Evolutionary conservation across 2,329 filamentous ascomycete genomes (phyloP).

Genomic region (Colletotrichum shisoi): DNA sequence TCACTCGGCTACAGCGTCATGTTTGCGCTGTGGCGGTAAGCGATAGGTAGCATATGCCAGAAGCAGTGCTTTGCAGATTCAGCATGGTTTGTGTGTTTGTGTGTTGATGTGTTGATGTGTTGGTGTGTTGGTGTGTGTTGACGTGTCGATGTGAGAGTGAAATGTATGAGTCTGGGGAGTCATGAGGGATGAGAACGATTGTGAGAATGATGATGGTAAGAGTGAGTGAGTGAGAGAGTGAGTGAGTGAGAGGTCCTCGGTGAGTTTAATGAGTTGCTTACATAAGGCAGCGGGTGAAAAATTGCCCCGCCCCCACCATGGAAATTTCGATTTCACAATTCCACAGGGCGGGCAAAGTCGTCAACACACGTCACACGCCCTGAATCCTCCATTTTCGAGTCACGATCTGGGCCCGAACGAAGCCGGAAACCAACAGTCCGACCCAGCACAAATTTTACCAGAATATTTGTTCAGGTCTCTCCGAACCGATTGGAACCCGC

Average conservation of each 20-base stretch:
- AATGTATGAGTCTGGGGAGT: too few relatives aligned
- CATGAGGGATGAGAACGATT: not conserved
- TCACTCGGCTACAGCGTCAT: slow-evolving; percentile 2
- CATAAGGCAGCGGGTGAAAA: slow-evolving; percentile 37
- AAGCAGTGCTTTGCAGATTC: not conserved
- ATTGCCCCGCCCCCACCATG: slow-evolving; percentile 42
- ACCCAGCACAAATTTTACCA: not conserved
- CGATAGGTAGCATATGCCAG: slow-evolving; percentile 25
- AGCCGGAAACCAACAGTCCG: not conserved
- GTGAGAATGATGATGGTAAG: not conserved
- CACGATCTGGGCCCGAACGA: not conserved
- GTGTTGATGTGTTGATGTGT: not conserved
- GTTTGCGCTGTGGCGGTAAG: slow-evolving; percentile 22
- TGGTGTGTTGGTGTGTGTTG: too few relatives aligned
- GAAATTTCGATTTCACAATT: slow-evolving; percentile 38
- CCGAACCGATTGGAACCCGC: not conserved
- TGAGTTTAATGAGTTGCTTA: slow-evolving; percentile 34
- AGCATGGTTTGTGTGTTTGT: not conserved
- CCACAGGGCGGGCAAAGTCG: slow-evolving; percentile 5
- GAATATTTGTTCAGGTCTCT: too few relatives aligned
- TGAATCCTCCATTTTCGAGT: slow-evolving; percentile 18
- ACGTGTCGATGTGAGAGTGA: too few relatives aligned
- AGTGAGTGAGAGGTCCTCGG: not conserved
- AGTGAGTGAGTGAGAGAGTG: not conserved
- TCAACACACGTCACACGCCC: slow-evolving; percentile 8